Evolutionary conservation across 306 rosid genomes (phyloP).

Genomic region (Cucurbita argyrosperma): DNA sequence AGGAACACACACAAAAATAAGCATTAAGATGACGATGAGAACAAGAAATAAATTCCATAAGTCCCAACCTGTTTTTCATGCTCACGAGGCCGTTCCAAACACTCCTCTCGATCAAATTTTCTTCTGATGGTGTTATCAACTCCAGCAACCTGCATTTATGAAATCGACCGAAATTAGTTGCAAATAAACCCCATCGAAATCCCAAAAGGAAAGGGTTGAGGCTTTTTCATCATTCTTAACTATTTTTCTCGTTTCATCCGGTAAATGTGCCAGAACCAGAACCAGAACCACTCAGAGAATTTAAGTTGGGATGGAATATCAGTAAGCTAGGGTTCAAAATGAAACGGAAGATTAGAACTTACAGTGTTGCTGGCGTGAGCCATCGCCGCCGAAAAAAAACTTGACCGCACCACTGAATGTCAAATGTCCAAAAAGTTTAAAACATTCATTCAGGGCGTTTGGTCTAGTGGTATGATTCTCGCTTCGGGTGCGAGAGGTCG

Average conservation of each 20-base stretch:
- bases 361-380: constrained; percentile 47
- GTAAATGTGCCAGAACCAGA: background rate
- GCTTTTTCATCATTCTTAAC: background rate
- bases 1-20: background rate
- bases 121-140: constrained; percentile 92
- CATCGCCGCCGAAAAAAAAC: constrained; percentile 23
- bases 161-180: background rate
- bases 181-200: background rate
- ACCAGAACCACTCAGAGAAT: background rate
- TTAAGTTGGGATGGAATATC: background rate
- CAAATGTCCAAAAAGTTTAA: background rate
- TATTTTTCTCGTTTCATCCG: background rate
- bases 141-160: constrained; percentile 38
- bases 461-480: constrained; percentile 78
- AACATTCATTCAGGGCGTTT: constrained; percentile 18
- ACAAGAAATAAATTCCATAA: background rate
- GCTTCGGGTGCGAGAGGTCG: constrained; percentile 59
- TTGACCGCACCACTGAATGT: background rate
- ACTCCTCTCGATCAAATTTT: constrained; percentile 91
- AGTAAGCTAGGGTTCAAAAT: background rate
- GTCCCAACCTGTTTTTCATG: constrained; percentile 63
- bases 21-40: background rate
- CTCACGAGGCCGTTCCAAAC: constrained; percentile 82
- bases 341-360: constrained; percentile 14
- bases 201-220: background rate